Evolutionary conservation across 2,329 filamentous ascomycete species (phyloP).

Genomic region (Clarireedia homoeocarpa): DNA sequence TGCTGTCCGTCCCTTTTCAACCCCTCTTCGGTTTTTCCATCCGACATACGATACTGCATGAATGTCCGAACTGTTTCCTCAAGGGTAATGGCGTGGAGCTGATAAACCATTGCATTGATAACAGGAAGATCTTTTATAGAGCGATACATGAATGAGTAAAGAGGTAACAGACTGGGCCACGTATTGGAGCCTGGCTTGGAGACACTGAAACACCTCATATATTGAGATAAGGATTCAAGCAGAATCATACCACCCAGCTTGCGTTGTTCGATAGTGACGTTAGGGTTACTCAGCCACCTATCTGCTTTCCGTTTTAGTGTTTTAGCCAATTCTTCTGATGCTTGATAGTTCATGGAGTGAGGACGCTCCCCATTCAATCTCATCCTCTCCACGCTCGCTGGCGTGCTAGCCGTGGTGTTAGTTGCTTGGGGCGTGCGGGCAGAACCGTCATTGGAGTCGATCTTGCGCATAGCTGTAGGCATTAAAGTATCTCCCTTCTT

Average conservation of each 20-base stretch:
- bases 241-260: constrained; percentile 23
- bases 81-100: constrained; percentile 1
- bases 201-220: constrained; percentile 24
- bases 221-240: constrained; percentile 24
- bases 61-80: constrained; percentile 2
- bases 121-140: constrained; percentile 2
- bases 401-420: constrained; percentile 24
- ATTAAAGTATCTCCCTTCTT: constrained; percentile 34
- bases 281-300: constrained; percentile 17
- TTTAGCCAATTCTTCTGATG: constrained; percentile 13
- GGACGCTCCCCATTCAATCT: constrained; percentile 19
- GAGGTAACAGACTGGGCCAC: constrained; percentile 33
- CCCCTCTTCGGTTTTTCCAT: neutral
- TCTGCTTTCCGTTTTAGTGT: constrained; percentile 29
- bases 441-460: constrained; percentile 34
- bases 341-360: constrained; percentile 2
- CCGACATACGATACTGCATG: neutral
- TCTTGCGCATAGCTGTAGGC: constrained; percentile 31
- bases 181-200: neutral
- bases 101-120: constrained; percentile 1
- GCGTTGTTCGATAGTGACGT: constrained; percentile 11
- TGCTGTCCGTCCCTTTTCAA: neutral
- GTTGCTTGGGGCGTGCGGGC: constrained; percentile 31
- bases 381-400: constrained; percentile 27
- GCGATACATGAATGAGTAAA: neutral